Base-by-base conservation (phyloP, 1,284 basidiomycete genomes). In the Sanghuangporus weigelae region DNA sequence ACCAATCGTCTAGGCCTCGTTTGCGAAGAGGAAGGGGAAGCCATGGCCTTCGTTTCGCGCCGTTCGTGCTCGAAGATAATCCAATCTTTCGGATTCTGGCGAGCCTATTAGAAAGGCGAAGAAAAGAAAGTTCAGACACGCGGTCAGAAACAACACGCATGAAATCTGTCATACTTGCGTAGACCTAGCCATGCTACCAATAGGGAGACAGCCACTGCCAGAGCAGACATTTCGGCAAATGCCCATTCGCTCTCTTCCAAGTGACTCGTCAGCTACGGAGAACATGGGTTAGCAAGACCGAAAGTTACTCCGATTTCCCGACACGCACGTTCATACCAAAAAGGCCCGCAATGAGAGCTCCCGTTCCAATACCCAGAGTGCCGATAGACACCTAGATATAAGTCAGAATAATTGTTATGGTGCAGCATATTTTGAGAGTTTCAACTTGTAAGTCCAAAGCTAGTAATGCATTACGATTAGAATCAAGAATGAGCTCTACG, bases 401-500 rank as follows among this genome's bases (percentile, higher is more conserved):
- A 59, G 56, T 31, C 63, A 31, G 57, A 44, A 40, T 23, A 58
- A 49, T 49, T 58, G 58, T 49, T 58, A 39, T 57, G 48, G 60
- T 3, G 54, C 21, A 38, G 50, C 12, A 56, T 21, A 46, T 26
- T 60, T n/a, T 31, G 54, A 39, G 7, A 63, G 36, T 61, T 66
- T 75, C 36, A 67, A 89, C 91, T 79, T 95, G 90, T 56, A 99
- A 81, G 73, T 98, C 96, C 26, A 98, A 81, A 26, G 95, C 93
- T 14, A 98, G 81, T 12, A 99, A 80, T 3, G 92, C 86, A 73
- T 99, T 99, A 55, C 96, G 90, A 77, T 97, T 97, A 63, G 95
- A 93, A 74, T 99, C 96, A 54, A 99, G 83, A 72, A 98, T 96
- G 63, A 99, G 83, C 75, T 99, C 96, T 6, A 97, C 94, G 58